phyloP scores from a whole-genome alignment of 202 grass and related monocot genomes.

The Elaeis oleifera region DNA sequence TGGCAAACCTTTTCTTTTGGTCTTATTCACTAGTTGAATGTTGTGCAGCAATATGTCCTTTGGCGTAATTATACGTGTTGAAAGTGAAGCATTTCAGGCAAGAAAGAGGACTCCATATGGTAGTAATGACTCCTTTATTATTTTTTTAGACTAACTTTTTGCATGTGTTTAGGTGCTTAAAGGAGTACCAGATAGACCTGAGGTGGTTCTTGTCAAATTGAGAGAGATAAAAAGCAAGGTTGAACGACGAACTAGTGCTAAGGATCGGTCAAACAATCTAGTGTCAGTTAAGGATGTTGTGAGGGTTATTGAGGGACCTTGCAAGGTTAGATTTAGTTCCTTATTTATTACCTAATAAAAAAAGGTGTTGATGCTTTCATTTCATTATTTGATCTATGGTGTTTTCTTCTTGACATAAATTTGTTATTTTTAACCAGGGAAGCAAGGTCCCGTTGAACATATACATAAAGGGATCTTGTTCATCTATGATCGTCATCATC shows the following conservation, averaged over 20 bases:
- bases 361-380: no score
- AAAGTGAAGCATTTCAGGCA: conserved; percentile 92
- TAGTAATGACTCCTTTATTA: neutral
- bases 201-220: conserved; percentile 85
- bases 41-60: conserved; percentile 90
- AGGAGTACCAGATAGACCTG: conserved; percentile 83
- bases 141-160: conserved; percentile 8
- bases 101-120: neutral
- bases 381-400: no score
- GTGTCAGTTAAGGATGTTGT: conserved; percentile 91
- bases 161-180: conserved; percentile 58
- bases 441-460: conserved; percentile 96
- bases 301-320: conserved; percentile 77
- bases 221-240: conserved; percentile 97
- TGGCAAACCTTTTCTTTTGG: conserved; percentile 3
- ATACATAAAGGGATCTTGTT: conserved; percentile 89
- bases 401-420: neutral
- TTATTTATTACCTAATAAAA: conserved; percentile 9
- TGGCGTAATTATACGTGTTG: conserved; percentile 93
- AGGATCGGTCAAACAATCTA: conserved; percentile 78
- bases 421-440: conserved; percentile 49
- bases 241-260: conserved; percentile 50
- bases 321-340: conserved; percentile 41
- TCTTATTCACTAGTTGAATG: conserved; percentile 14
- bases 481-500: conserved; percentile 93